Evolutionary conservation across 140 eudicot genomes (phyloP).

Genomic region (Cichorium intybus): DNA sequence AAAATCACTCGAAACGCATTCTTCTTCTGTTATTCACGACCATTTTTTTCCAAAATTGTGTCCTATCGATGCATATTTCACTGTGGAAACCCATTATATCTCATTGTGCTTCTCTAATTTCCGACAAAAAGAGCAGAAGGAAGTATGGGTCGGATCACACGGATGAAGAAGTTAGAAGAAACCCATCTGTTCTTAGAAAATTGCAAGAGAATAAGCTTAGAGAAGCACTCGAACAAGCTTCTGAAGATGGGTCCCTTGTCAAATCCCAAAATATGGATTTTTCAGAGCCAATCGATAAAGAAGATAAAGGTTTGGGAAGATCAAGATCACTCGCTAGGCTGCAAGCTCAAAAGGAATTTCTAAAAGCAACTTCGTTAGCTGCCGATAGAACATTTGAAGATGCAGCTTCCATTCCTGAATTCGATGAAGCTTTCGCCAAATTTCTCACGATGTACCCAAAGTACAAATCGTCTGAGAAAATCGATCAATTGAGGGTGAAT

Average conservation of each 20-base stretch:
- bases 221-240: conserved; percentile 88
- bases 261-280: conserved; percentile 68
- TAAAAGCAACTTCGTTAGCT: conserved; percentile 90
- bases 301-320: conserved; percentile 69
- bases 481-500: conserved; percentile 72
- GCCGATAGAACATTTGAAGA: conserved; percentile 79
- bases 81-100: conserved; percentile 90
- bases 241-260: conserved; percentile 82
- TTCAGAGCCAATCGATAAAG: conserved; percentile 52
- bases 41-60: not conserved
- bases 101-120: conserved; percentile 71
- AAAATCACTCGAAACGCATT: conserved; percentile 1
- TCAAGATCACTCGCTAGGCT: conserved; percentile 90
- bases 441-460: conserved; percentile 91
- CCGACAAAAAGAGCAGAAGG: conserved; percentile 71
- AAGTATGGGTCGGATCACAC: conserved; percentile 54
- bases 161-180: conserved; percentile 39
- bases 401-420: conserved; percentile 58
- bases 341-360: conserved; percentile 84
- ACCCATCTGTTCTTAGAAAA: conserved; percentile 55
- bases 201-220: conserved; percentile 79
- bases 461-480: conserved; percentile 73
- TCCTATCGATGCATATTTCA: conserved; percentile 71
- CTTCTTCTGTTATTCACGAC: not conserved
- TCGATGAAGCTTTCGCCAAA: conserved; percentile 66